A percentile compares a stretch with the other conserved stretches of the same genome.
Evolutionary conservation across 257 asterid species (phyloP).

Genomic region (Penstemon eatonii): DNA sequence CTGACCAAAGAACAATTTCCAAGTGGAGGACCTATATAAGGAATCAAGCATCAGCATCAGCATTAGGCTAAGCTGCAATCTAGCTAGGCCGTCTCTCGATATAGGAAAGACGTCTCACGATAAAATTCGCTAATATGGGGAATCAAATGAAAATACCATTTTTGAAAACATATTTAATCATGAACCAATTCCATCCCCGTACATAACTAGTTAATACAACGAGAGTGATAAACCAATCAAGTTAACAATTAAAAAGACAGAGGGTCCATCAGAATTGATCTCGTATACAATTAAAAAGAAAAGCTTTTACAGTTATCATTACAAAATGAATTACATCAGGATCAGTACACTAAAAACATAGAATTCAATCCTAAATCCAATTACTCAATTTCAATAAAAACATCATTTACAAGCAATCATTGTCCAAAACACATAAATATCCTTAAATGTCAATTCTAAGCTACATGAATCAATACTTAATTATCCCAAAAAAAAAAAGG

Average conservation of each 20-base stretch:
- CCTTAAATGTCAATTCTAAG: slow-evolving; percentile 1
- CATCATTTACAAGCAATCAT: slow-evolving; percentile 21
- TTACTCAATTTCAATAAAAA: slow-evolving; percentile 1
- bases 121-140: background rate
- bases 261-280: background rate
- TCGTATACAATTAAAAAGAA: background rate
- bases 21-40: too few species aligned
- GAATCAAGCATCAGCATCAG: background rate
- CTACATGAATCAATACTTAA: too few species aligned
- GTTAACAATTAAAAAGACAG: background rate
- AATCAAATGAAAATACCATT: slow-evolving; percentile 20
- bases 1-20: background rate
- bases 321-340: background rate
- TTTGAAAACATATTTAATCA: background rate
- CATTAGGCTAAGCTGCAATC: background rate
- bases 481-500: too few species aligned
- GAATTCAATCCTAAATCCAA: slow-evolving; percentile 17
- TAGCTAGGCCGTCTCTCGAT: background rate
- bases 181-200: slow-evolving; percentile 6
- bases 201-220: slow-evolving; percentile 14
- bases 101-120: background rate
- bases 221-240: slow-evolving; percentile 26
- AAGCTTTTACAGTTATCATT: too few species aligned
- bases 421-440: background rate
- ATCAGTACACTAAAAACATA: slow-evolving; percentile 11